Percentiles rank a stretch among this genome's conserved stretches.
These are phyloP conservation scores for Lachnellula willkommii DNA, from an alignment of 2,329 filamentous ascomycete species.

Conservation along the genomic window DNA sequence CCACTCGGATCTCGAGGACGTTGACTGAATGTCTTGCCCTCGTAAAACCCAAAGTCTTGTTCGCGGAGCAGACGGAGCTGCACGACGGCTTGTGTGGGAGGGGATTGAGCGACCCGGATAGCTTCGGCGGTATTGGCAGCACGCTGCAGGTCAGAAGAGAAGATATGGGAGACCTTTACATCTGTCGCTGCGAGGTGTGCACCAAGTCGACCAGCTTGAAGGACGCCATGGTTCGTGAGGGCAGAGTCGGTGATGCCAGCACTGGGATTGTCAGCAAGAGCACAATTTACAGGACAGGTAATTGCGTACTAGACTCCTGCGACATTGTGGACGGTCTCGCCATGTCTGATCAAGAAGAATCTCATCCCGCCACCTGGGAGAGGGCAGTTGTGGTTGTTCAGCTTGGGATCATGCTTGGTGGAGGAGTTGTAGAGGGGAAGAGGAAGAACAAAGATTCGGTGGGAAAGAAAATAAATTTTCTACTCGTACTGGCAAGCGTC, in stretches of 20 bases:
- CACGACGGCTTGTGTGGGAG: slow-evolving; percentile 12
- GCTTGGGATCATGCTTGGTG: slow-evolving; percentile 17
- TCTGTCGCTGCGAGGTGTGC: slow-evolving; percentile 58
- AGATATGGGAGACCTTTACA: slow-evolving; percentile 62
- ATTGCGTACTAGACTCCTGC: slow-evolving; percentile 63
- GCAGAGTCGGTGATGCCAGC: slow-evolving; percentile 76
- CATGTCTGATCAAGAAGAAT: slow-evolving; percentile 77
- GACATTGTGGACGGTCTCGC: slow-evolving; percentile 86
- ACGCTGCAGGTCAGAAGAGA: slow-evolving; percentile 72
- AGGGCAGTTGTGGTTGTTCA: slow-evolving; percentile 17
- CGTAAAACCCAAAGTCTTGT: slow-evolving; percentile 67
- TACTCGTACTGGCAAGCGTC: background rate
- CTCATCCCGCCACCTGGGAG: slow-evolving; percentile 42
- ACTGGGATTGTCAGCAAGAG: slow-evolving; percentile 37
- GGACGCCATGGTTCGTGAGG: slow-evolving; percentile 73
- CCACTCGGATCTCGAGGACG: slow-evolving; percentile 32
- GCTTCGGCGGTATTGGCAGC: slow-evolving; percentile 67
- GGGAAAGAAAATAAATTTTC: background rate
- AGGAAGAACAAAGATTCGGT: background rate
- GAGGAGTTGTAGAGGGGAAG: slow-evolving; percentile 1
- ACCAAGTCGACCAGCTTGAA: slow-evolving; percentile 71
- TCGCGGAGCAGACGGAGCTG: slow-evolving; percentile 53
- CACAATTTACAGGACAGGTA: slow-evolving; percentile 6
- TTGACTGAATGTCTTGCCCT: slow-evolving; percentile 55
- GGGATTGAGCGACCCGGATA: slow-evolving; percentile 51